Evolutionary conservation across 108 stramenopile genomes (phyloP).

Genomic region (Pseudonitzschia multistriata): DNA sequence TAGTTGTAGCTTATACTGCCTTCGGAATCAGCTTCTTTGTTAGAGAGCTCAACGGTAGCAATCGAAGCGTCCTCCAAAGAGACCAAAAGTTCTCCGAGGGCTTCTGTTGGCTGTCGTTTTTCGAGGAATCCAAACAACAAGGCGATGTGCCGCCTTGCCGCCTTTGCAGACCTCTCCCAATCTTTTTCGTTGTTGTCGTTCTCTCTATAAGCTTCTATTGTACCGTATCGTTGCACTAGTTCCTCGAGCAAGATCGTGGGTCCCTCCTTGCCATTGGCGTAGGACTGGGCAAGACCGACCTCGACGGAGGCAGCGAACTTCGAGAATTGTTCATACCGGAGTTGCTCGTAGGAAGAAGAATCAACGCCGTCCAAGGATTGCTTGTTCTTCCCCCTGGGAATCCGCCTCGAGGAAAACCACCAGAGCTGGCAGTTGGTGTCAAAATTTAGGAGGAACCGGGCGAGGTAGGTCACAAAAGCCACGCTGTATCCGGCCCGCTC

Average conservation of each 20-base stretch:
- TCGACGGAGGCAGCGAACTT: slow-evolving; percentile 65
- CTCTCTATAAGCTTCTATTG: not conserved
- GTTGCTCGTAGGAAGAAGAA: not conserved
- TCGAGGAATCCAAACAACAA: slow-evolving; percentile 46
- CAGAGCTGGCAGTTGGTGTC: slow-evolving; percentile 25
- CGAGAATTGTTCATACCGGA: slow-evolving; percentile 48
- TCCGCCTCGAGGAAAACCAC: not conserved
- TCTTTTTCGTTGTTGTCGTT: not conserved
- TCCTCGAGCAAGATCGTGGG: slow-evolving; percentile 10
- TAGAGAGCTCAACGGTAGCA: not conserved
- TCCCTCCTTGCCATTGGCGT: slow-evolving; percentile 27
- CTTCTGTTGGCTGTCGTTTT: slow-evolving; percentile 42
- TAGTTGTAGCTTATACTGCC: too few species aligned
- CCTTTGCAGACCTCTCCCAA: slow-evolving; percentile 17
- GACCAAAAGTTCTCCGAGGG: slow-evolving; percentile 43
- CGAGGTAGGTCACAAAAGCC: slow-evolving; percentile 25
- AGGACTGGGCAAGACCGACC: slow-evolving; percentile 60
- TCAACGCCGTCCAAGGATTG: not conserved
- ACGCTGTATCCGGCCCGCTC: slow-evolving; percentile 36
- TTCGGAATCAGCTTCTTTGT: too few species aligned
- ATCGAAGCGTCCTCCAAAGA: slow-evolving; percentile 40
- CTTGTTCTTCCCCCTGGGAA: not conserved
- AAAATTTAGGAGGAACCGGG: slow-evolving; percentile 25
- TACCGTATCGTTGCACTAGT: not conserved
- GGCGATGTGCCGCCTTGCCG: slow-evolving; percentile 53